Percentiles rank a stretch among this genome's conserved stretches.
Evolutionary conservation across 768 basidiomycete species (phyloP).

Genomic region (Mycena rosella): DNA sequence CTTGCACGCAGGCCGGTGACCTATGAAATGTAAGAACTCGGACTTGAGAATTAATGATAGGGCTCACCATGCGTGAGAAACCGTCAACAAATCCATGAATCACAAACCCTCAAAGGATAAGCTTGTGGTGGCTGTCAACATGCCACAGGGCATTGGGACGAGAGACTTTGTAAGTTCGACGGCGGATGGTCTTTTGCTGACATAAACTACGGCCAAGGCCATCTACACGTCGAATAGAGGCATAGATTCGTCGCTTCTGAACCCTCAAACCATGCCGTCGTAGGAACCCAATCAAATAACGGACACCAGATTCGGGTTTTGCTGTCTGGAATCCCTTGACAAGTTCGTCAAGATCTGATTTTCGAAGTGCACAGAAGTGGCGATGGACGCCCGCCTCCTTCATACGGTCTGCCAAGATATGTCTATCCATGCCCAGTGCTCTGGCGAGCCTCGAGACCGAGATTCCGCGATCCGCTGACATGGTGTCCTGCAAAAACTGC

Average conservation of each 20-base stretch:
- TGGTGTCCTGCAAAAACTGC: not conserved
- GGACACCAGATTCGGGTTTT: not conserved
- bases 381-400: constrained; percentile 1
- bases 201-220: constrained; percentile 32
- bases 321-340: not conserved
- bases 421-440: not conserved
- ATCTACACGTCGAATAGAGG: constrained; percentile 29
- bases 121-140: too few relatives aligned
- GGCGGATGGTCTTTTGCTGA: not conserved
- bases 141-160: constrained; percentile 42
- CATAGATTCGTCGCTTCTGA: not conserved
- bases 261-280: not conserved
- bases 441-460: not conserved
- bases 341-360: not conserved
- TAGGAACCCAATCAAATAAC: constrained; percentile 5
- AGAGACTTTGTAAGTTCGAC: constrained; percentile 34
- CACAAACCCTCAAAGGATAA: constrained; percentile 38
- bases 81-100: constrained; percentile 48
- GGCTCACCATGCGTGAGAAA: constrained; percentile 42
- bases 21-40: not conserved
- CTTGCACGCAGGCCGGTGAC: constrained; percentile 23
- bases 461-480: not conserved
- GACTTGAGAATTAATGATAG: not conserved
- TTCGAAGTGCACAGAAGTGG: not conserved
- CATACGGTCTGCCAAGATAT: not conserved